These are phyloP conservation scores for Croton laevigatus DNA, from an alignment of 441 rosid genomes.

Conservation along the genomic window DNA sequence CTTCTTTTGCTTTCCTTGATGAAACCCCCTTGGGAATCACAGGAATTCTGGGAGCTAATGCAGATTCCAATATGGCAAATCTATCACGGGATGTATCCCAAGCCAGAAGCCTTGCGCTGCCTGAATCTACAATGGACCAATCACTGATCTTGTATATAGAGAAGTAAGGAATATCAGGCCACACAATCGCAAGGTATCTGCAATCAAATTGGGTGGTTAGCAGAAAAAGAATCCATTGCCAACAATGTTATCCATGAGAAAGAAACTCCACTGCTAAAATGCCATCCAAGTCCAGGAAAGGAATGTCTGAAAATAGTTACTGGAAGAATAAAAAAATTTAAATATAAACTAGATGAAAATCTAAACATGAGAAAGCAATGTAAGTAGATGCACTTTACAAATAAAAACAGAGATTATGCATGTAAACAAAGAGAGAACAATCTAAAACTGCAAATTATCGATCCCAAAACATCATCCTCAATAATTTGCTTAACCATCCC, in stretches of 20 bases:
- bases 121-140: constrained; percentile 97
- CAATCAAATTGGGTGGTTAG: constrained; percentile 31
- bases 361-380: not conserved
- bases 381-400: not conserved
- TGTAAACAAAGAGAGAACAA: not conserved
- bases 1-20: constrained; percentile 91
- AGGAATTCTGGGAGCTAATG: constrained; percentile 80
- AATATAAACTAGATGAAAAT: constrained; percentile 12
- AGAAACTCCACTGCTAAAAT: constrained; percentile 5
- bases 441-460: constrained; percentile 1
- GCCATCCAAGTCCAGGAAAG: constrained; percentile 11
- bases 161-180: constrained; percentile 98
- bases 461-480: constrained; percentile 14
- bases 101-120: constrained; percentile 92
- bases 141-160: constrained; percentile 92
- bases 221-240: not conserved
- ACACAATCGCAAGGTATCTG: constrained; percentile 94
- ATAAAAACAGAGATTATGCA: not conserved
- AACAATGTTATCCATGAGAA: constrained; percentile 19
- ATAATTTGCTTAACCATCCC: constrained; percentile 13
- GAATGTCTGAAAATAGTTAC: not conserved
- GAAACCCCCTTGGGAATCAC: constrained; percentile 82
- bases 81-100: constrained; percentile 97
- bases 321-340: not conserved
- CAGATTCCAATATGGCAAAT: constrained; percentile 91